These are phyloP conservation scores for Colletotrichum chlorophyti DNA, from an alignment of 2,329 filamentous ascomycete genomes.

Conservation along the genomic window DNA sequence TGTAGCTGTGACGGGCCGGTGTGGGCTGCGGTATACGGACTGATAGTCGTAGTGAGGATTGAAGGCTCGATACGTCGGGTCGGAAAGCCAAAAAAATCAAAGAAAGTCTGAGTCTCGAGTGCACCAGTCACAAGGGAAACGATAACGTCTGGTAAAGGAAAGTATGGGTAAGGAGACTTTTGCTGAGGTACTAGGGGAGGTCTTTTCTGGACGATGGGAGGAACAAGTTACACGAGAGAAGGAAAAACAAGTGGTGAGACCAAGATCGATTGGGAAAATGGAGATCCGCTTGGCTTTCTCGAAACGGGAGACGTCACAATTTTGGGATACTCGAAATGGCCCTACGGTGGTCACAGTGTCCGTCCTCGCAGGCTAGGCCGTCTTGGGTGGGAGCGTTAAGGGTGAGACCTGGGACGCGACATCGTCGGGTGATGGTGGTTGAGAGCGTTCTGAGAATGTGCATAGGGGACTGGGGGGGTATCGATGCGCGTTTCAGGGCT, in stretches of 20 bases:
- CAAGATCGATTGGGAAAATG: conserved; percentile 16
- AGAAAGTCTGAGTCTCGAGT: conserved; percentile 28
- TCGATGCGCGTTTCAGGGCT: conserved; percentile 29
- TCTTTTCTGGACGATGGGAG: conserved; percentile 15
- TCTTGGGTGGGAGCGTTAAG: conserved; percentile 12
- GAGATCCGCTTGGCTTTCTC: conserved; percentile 29
- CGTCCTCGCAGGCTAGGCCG: conserved; percentile 27
- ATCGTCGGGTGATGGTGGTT: conserved; percentile 14
- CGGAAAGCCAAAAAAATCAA: conserved; percentile 21
- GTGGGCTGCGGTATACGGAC: conserved; percentile 14
- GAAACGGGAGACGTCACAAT: conserved; percentile 38
- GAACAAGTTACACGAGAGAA: conserved; percentile 21
- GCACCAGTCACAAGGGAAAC: conserved; percentile 30
- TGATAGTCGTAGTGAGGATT: conserved; percentile 15
- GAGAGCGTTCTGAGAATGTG: not conserved
- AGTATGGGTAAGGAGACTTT: too few species aligned
- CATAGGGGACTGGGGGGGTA: conserved; percentile 14
- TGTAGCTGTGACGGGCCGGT: conserved; percentile 1
- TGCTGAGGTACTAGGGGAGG: too few species aligned
- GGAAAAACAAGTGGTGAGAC: not conserved
- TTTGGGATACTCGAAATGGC: conserved; percentile 19
- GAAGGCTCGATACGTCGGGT: conserved; percentile 7
- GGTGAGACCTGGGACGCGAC: conserved; percentile 25
- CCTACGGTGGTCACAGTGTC: conserved; percentile 26
- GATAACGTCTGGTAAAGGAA: too few species aligned